Percentiles rank a stretch among this genome's conserved stretches.
Conservation (phyloP, 1,284 basidiomycete species). For the Hypsizygus ulmarius region DNA sequence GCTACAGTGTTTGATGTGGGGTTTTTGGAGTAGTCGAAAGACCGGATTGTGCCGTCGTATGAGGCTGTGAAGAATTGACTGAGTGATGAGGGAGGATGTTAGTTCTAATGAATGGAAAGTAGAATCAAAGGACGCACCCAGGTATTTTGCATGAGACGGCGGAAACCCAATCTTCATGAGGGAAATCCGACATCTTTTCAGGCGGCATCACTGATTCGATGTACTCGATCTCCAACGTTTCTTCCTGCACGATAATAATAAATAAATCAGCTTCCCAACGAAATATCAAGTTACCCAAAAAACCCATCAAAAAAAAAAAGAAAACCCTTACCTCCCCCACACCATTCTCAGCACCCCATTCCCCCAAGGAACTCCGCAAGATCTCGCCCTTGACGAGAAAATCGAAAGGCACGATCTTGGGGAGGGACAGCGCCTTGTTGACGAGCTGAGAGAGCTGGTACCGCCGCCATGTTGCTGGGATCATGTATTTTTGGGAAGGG, state of each 20-base stretch:
- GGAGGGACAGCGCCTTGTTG: constrained; percentile 86
- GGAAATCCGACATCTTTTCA: constrained; percentile 74
- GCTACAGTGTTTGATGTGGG: constrained; percentile 47
- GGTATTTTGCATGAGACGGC: constrained; percentile 69
- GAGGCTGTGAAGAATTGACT: constrained; percentile 76
- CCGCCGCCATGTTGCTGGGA: constrained; percentile 87
- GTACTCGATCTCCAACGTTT: constrained; percentile 92
- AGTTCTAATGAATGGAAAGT: too few relatives aligned
- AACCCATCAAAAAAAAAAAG: constrained; percentile 15
- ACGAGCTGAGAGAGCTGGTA: constrained; percentile 98
- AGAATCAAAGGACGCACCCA: constrained; percentile 71
- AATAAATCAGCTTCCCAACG: background rate
- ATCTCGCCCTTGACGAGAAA: constrained; percentile 87
- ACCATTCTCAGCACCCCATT: constrained; percentile 75
- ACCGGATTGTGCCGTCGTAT: constrained; percentile 75
- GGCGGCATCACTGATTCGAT: constrained; percentile 92
- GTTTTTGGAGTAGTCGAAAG: constrained; percentile 70
- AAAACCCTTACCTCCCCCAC: constrained; percentile 56
- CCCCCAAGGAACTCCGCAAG: constrained; percentile 69
- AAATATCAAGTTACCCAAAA: background rate
- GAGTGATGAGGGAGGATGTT: too few relatives aligned
- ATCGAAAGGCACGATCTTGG: constrained; percentile 86
- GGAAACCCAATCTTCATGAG: constrained; percentile 95
- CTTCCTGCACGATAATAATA: constrained; percentile 53
- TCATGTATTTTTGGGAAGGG: constrained; percentile 91